Evolutionary conservation across 106 monocot species (phyloP).

Genomic region (Dendrobium officinale): DNA sequence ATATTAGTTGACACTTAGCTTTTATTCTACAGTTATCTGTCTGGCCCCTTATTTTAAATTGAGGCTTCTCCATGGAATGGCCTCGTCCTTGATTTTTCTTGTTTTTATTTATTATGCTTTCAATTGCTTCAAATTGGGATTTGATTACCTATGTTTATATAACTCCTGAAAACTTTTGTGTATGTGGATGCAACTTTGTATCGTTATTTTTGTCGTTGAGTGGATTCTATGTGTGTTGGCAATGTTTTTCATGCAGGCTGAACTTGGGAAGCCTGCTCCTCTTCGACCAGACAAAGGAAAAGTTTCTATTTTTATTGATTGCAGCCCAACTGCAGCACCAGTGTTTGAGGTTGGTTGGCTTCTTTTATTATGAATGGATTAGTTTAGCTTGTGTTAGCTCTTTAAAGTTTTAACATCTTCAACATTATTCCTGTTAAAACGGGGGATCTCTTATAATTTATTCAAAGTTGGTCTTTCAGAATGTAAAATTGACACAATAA

Average conservation of each 20-base stretch:
- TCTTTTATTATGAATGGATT: neutral
- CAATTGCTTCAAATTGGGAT: neutral
- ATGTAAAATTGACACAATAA: neutral
- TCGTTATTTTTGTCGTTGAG: neutral
- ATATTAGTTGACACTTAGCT: neutral
- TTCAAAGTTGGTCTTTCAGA: neutral
- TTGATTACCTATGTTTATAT: neutral
- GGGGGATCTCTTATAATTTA: too few species aligned
- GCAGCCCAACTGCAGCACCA: conserved; percentile 76
- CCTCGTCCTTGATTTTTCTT: neutral
- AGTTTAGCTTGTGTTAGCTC: neutral
- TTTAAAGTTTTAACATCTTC: neutral
- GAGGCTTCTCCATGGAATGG: neutral
- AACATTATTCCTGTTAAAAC: neutral
- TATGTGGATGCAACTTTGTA: neutral
- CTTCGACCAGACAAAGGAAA: conserved; percentile 83
- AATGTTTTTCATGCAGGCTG: conserved; percentile 44
- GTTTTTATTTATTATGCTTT: neutral
- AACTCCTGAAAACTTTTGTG: neutral
- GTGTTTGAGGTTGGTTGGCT: conserved; percentile 63
- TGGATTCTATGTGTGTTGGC: neutral
- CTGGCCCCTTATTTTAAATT: neutral
- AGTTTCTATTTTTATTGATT: conserved; percentile 74
- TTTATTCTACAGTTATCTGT: neutral
- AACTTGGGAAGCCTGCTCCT: conserved; percentile 68